A percentile compares a stretch with the other conserved stretches of the same genome.
phyloP scores from a whole-genome alignment of 495 filamentous ascomycete species.

The Penicillium paradoxum region DNA sequence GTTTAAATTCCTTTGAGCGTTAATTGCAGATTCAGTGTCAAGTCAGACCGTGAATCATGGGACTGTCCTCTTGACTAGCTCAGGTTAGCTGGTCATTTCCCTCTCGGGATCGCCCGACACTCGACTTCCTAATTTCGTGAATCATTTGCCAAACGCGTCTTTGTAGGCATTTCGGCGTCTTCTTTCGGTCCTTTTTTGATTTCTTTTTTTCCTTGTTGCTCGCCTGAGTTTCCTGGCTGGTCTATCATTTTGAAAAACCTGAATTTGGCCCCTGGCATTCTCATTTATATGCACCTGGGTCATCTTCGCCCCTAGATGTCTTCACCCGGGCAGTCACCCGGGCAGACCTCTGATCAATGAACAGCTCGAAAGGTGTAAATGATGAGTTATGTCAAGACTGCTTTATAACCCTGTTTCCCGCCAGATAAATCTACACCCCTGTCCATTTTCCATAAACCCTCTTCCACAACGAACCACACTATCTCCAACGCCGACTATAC shows the following conservation, averaged over 20 bases:
- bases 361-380: constrained; percentile 9
- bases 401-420: constrained; percentile 19
- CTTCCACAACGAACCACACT: background rate
- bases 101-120: constrained; percentile 17
- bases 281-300: background rate
- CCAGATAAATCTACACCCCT: constrained; percentile 1
- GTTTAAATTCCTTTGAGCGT: too few species aligned
- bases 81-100: background rate
- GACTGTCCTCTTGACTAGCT: background rate
- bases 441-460: background rate
- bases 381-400: background rate
- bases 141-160: background rate
- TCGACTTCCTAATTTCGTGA: too few species aligned
- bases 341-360: background rate
- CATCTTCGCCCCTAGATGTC: background rate
- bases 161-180: background rate
- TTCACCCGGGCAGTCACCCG: constrained; percentile 1
- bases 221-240: background rate
- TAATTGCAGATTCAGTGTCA: too few species aligned
- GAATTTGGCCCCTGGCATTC: background rate
- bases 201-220: background rate
- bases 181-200: background rate
- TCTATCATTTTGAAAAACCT: background rate
- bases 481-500: too few species aligned
- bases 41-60: background rate